phyloP scores from a whole-genome alignment of 805 yeast species.

The Ogataea ramenticola region DNA sequence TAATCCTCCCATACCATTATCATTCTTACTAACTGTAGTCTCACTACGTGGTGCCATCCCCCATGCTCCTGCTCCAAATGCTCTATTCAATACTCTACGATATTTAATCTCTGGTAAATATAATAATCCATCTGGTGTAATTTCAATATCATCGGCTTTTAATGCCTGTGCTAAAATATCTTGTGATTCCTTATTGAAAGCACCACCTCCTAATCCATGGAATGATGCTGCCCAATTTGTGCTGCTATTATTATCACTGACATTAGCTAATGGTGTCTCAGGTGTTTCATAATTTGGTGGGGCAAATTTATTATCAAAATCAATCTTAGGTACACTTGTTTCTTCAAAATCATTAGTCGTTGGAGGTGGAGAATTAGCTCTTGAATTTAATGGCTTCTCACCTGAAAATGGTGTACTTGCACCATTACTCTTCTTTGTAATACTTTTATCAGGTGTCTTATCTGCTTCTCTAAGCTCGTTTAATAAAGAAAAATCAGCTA shows the following conservation, averaged over 20 bases:
- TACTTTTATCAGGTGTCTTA: not conserved
- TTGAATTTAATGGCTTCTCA: not conserved
- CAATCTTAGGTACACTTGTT: not conserved
- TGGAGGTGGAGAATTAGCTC: not conserved
- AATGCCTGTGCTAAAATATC: constrained; percentile 56
- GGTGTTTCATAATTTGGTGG: not conserved
- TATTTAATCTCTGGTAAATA: constrained; percentile 95
- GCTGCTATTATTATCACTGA: constrained; percentile 1
- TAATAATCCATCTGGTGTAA: constrained; percentile 90
- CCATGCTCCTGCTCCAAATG: constrained; percentile 99
- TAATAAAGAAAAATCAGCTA: not conserved
- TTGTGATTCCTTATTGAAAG: constrained; percentile 59
- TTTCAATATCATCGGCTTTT: constrained; percentile 72
- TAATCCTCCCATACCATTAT: constrained; percentile 28
- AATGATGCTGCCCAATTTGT: constrained; percentile 81
- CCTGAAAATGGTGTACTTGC: not conserved
- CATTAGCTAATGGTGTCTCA: not conserved
- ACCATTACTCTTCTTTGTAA: too few relatives aligned
- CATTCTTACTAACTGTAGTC: constrained; percentile 63
- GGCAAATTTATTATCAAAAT: not conserved
- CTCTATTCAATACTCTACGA: constrained; percentile 77
- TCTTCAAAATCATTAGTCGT: too few relatives aligned
- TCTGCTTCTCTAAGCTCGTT: not conserved
- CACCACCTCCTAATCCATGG: constrained; percentile 75
- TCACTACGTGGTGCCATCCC: constrained; percentile 92